phyloP scores from a whole-genome alignment of 352 stramenopile species.

The Globisporangium paroecandrum region DNA sequence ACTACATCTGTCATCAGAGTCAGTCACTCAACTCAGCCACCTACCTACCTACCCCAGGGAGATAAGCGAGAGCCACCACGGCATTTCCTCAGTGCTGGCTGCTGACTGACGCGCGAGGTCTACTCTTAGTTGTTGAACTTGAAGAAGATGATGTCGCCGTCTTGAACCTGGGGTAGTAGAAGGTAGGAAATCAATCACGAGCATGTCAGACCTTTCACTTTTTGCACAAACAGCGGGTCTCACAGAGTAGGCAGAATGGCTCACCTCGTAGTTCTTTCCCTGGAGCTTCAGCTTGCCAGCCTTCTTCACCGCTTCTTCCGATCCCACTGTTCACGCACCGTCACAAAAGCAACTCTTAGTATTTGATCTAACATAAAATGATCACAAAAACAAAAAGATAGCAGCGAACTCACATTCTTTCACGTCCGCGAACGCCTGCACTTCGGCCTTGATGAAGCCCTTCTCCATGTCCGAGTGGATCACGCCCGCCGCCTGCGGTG shows the following conservation, averaged over 20 bases:
- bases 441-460: conserved; percentile 98
- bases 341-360: background rate
- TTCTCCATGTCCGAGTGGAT: conserved; percentile 99
- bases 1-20: background rate
- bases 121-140: conserved; percentile 89
- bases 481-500: conserved; percentile 96
- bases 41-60: background rate
- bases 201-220: background rate
- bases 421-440: conserved; percentile 84
- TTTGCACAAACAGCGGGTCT: background rate
- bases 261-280: conserved; percentile 89
- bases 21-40: background rate
- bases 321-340: conserved; percentile 44
- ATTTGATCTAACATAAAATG: background rate
- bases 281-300: conserved; percentile 87
- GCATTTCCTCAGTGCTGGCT: background rate
- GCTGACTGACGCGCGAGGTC: background rate
- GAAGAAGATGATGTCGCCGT: conserved; percentile 91
- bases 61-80: background rate
- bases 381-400: background rate
- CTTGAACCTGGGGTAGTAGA: conserved; percentile 39
- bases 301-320: conserved; percentile 88
- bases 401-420: conserved; percentile 78
- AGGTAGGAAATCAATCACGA: background rate
- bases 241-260: background rate